Base-by-base conservation (phyloP, 2,329 filamentous ascomycete genomes). In the Thielaviopsis euricoi region DNA sequence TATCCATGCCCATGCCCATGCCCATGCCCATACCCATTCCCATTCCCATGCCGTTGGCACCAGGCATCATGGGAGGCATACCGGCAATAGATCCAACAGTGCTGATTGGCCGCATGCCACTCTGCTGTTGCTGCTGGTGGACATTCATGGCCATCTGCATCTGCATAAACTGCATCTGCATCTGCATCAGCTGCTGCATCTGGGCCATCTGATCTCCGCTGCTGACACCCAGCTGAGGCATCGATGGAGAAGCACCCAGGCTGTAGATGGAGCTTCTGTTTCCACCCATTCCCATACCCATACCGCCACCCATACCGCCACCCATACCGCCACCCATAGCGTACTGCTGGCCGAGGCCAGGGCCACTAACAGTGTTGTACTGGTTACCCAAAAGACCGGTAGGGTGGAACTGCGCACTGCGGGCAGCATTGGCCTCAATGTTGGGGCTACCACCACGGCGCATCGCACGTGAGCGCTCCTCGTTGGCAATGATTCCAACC, bases 101-200 rank as follows among this genome's bases (percentile, higher is more conserved):
- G 21, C 52, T 55, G 1, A 59, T 22, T 6, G 58, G 58, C 25
- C 58, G 58, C 54, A 60, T 57, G 15, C 58, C 58, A 19, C 33
- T 23, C 15, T 52, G 23, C 26, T 52, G 43, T 15, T 29, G n/a
- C 19, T 58, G 56, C 12, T 60, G 58, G 40, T 60, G 58, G 25
- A 23, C 51, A 13, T 60, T 91, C 71, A 89, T 89, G 67, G 94
- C 87, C 85, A 94, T 90, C 68, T 95, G 89, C 84, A 93, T 89
- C 67, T 89, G 85, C 86, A 91, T 89, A 71, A 91, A 89, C 65
- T 88, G 84, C 77, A 93, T 85, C 63, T 90, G 83, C 49, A 90
- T 77, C 64, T 91, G 86, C 23, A 67, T 71, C 62, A 70, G 68
- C 62, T 65, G 71, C 22, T 71, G 72, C 73, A 76, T 75, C 61